Base-by-base conservation (phyloP, 1,139 yeast species). In the Nakaseomyces nivariensis region DNA sequence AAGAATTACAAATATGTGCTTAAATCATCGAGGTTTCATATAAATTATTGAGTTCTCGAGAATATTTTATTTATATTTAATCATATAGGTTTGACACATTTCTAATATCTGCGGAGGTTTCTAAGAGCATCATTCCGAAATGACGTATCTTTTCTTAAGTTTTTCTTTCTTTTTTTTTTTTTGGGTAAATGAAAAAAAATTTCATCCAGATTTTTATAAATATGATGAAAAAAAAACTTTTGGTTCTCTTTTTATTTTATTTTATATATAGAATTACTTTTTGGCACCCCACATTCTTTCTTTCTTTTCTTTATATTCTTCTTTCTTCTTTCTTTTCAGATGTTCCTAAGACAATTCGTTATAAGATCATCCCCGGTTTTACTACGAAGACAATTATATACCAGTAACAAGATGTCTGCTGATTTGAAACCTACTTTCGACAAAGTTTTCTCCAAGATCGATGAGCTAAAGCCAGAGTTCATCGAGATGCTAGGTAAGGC, bases 401-500 rank as follows among this genome's bases (percentile, higher is more conserved):
- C 31, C 8, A 40, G 25, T 25, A 25, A 8, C 45, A 50, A 49
- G 27, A 58, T 58, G 59, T 54, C 60, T 40, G 43, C 53, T 22
- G 45, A 53, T 44, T 47, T 59, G 56, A 38, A 38, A 17, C 42
- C 42, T 8, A 49, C 48, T 51, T 60, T 63, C 41, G 58, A 56
- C 32, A 57, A 58, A 36, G 48, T 65, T 34, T 83, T 81, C 66
- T 67, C 70, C 38, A 79, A 81, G 61, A 81, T 85, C 59, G 87
- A 82, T 58, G 85, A 79, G 61, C 75, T 83, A 64, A 80, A 82
- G 64, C 86, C 88, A 1, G 69, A 74, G 52, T 85, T 82, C 71
- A 79, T 85, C 56, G 72, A 77, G 52, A 74, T 94, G 59, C 76
- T 92, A 54, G 71, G 80, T 46, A 74, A 82, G 51, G 97, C 97